Percentiles rank a stretch among this genome's conserved stretches.
phyloP scores from a whole-genome alignment of 225 moss, liverwort and hornwort genomes.

The Marchantia polymorpha region DNA sequence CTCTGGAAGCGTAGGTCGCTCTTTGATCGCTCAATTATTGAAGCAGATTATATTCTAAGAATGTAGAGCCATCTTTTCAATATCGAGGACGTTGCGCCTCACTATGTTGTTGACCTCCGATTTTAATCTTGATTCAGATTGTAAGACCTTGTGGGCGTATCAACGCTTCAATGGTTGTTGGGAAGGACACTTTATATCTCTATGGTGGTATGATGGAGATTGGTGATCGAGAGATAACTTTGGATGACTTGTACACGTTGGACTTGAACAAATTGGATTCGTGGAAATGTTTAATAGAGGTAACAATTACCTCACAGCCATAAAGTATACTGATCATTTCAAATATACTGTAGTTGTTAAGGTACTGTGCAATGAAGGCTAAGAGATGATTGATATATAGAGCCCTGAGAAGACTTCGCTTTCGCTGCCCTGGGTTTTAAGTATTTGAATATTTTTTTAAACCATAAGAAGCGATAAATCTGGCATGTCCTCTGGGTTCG shows the following conservation, averaged over 20 bases:
- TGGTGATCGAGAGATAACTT: conserved; percentile 77
- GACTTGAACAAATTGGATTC: conserved; percentile 84
- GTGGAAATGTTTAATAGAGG: conserved; percentile 79
- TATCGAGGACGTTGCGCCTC: neutral
- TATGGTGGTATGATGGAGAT: conserved; percentile 90
- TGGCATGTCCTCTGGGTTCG: too few species aligned
- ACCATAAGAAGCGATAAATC: too few species aligned
- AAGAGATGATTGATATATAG: too few species aligned
- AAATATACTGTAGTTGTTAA: too few species aligned
- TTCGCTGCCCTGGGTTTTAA: too few species aligned
- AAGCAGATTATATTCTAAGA: neutral
- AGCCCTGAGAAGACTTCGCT: too few species aligned
- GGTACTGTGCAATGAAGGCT: too few species aligned
- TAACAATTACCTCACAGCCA: neutral
- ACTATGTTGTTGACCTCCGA: neutral
- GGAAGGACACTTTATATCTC: conserved; percentile 67
- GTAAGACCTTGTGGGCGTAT: conserved; percentile 77
- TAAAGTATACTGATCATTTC: too few species aligned
- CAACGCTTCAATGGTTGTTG: conserved; percentile 71
- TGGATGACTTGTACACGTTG: conserved; percentile 79
- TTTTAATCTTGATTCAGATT: conserved; percentile 41
- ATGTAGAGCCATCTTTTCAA: neutral
- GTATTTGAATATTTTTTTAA: too few species aligned
- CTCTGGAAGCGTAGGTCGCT: neutral
- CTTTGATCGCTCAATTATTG: neutral